Conservation (phyloP, 2,329 filamentous ascomycete species). For the Samsoniella hepiali region DNA sequence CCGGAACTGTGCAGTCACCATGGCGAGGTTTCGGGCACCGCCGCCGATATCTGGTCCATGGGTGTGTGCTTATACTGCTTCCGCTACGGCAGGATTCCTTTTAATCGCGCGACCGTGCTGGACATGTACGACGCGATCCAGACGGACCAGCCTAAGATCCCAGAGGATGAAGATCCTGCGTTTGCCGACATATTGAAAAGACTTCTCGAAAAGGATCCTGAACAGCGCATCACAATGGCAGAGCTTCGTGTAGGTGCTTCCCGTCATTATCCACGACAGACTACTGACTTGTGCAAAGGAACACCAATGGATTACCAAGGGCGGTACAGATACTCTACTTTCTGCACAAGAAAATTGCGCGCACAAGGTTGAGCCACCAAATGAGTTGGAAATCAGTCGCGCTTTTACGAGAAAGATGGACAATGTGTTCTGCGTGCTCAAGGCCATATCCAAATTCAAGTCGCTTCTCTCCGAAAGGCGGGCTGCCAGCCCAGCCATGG, state of each 20-base stretch:
- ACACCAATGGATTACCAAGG: constrained; percentile 89
- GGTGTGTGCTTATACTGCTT: constrained; percentile 92
- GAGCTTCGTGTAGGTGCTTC: constrained; percentile 67
- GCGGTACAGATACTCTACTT: constrained; percentile 73
- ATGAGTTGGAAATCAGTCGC: constrained; percentile 82
- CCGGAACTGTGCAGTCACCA: constrained; percentile 89
- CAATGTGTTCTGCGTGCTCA: constrained; percentile 83
- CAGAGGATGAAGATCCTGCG: constrained; percentile 59
- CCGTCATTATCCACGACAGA: background rate
- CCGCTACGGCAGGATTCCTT: constrained; percentile 83
- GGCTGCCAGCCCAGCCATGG: background rate
- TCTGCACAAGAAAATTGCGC: constrained; percentile 82
- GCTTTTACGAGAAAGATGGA: constrained; percentile 90
- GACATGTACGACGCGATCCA: constrained; percentile 90
- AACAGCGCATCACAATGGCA: constrained; percentile 77
- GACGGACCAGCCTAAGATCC: constrained; percentile 61
- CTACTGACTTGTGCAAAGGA: constrained; percentile 50
- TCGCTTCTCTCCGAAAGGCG: constrained; percentile 51
- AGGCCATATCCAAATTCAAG: constrained; percentile 89
- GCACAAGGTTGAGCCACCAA: constrained; percentile 75
- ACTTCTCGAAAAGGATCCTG: constrained; percentile 81
- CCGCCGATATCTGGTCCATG: constrained; percentile 98
- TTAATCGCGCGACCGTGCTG: constrained; percentile 72
- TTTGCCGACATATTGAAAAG: constrained; percentile 72
- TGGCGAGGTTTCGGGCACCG: constrained; percentile 80